Base-by-base conservation (phyloP, 2,329 filamentous ascomycete genomes). In the Furcasterigmium sp. region DNA sequence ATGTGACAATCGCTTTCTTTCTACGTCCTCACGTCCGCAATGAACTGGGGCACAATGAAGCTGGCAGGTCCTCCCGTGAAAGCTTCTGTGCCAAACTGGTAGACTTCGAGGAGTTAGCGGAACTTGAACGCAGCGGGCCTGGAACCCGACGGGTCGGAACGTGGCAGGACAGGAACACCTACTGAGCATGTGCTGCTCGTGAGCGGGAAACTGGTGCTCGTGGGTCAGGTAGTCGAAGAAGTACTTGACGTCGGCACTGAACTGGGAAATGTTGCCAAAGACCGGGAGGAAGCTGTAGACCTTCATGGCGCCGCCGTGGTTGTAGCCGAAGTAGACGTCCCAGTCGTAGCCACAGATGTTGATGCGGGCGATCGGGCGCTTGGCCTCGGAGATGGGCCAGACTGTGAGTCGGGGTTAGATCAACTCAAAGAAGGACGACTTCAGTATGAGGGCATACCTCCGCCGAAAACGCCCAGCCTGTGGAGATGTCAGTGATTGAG, bases 251-350 rank as follows among this genome's bases (percentile, higher is more conserved):
- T 82, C 75, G 20, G 70, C 77, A 20, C 57, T 67, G 60, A 78
- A 82, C 56, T 46, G 65, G 15, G 62, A 65, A n/a, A 72, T 60
- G 7, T 68, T 54, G 26, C 60, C 67, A 2, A 44, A 28, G 4
- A 42, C 50, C 2, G 46, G 50, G 47, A 58, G 41, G 50, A 58
- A 84, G 51, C 70, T 75, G 61, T 71, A 82, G 7, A 82, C 78
- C 6, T 70, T 74, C 57, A 68, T 80, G 34, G 59, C 53, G 20
- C 74, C 73, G 49, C 46, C 48, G 32, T 50, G 48, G 29, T 82
- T 81, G 17, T 62, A 63, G 11, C 79, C 79, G 40, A 66, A 67
- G 56, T 70, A 81, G 35, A 83, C 59, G 39, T 76, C 69, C 69
- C 72, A 83, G 32, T 51, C 60, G 26, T 65, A 47, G 0, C 48